Percentiles rank a stretch among this genome's conserved stretches.
These are phyloP conservation scores for Phalaenopsis equestris DNA, from an alignment of 106 monocot species.

Conservation along the genomic window DNA sequence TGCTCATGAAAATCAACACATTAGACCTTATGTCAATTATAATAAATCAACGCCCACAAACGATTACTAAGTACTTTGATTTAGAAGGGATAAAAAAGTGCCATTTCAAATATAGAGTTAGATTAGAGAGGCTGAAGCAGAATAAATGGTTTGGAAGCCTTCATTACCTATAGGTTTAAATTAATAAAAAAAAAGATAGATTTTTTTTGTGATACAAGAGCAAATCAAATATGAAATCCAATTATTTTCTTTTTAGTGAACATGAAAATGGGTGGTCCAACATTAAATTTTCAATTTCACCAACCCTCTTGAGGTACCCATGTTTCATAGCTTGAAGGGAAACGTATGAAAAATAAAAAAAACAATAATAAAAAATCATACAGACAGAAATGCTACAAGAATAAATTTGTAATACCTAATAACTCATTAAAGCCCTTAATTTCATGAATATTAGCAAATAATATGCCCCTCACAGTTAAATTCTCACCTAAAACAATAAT, in stretches of 20 bases:
- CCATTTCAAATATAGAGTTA: too few relatives aligned
- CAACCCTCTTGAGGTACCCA: not conserved
- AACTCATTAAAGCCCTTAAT: not conserved
- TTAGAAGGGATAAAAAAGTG: not conserved
- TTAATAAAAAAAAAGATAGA: too few relatives aligned
- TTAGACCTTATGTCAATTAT: not conserved
- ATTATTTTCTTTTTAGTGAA: not conserved
- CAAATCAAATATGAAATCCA: not conserved
- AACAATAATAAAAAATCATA: not conserved
- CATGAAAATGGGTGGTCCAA: not conserved
- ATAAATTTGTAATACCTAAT: not conserved
- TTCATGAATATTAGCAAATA: not conserved
- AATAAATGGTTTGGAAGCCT: not conserved
- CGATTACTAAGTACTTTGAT: not conserved
- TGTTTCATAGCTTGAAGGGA: not conserved
- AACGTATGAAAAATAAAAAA: not conserved
- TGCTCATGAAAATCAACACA: constrained; percentile 15
- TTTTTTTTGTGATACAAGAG: too few relatives aligned
- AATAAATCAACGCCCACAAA: not conserved
- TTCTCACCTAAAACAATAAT: not conserved
- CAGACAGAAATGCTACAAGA: not conserved
- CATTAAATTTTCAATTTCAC: not conserved
- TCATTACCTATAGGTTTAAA: too few relatives aligned
- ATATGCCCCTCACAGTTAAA: too few relatives aligned
- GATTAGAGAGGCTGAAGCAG: not conserved